Conservation (phyloP, 371 early-diverging fungal genomes). For the Circinella umbellata region DNA sequence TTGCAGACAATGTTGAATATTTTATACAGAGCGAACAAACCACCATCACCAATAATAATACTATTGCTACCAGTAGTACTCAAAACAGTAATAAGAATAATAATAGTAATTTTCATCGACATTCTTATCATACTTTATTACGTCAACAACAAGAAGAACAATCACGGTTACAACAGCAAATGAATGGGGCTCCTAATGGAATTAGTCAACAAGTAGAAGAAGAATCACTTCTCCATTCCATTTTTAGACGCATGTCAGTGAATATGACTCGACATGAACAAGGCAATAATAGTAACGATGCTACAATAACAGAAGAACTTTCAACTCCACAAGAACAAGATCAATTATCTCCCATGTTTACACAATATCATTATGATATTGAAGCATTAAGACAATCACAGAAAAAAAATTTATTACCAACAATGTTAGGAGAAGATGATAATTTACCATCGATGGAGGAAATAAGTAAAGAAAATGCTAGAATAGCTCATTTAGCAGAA, state of each 20-base stretch:
- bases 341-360: neutral
- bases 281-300: constrained; percentile 27
- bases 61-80: too few species aligned
- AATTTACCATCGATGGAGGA: constrained; percentile 50
- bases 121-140: constrained; percentile 5
- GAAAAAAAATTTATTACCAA: neutral
- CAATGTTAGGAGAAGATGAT: constrained; percentile 24
- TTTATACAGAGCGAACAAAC: constrained; percentile 11
- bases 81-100: too few species aligned
- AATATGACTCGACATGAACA: constrained; percentile 22
- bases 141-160: neutral
- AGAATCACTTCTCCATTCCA: constrained; percentile 28
- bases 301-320: constrained; percentile 17
- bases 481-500: constrained; percentile 17
- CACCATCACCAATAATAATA: too few species aligned
- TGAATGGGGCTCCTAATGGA: too few species aligned
- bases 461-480: constrained; percentile 22
- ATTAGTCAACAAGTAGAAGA: neutral
- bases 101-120: neutral
- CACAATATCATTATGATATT: too few species aligned
- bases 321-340: constrained; percentile 20
- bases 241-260: constrained; percentile 45
- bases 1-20: constrained; percentile 24
- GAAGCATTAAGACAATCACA: neutral
- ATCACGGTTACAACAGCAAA: neutral